Evolutionary conservation across 805 yeast genomes (phyloP).

Genomic region (Myxozyma monticola): DNA sequence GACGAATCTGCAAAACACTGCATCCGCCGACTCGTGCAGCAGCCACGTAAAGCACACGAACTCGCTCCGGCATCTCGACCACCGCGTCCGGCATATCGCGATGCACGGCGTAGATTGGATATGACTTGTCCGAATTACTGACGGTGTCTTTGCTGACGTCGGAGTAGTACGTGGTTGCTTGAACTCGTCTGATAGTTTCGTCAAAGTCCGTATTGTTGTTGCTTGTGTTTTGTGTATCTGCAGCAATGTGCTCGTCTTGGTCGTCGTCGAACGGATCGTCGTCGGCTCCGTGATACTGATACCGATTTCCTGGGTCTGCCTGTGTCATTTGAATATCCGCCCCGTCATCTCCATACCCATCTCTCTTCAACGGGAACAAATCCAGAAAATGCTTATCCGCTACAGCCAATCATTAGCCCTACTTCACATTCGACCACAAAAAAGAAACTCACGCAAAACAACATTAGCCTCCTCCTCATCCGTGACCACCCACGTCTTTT

Average conservation of each 20-base stretch:
- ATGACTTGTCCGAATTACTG: constrained; percentile 2
- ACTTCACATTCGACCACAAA: not conserved
- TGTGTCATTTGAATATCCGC: constrained; percentile 3
- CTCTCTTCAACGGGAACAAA: constrained; percentile 15
- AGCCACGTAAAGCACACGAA: constrained; percentile 14
- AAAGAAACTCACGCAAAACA: constrained; percentile 6
- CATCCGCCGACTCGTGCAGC: constrained; percentile 18
- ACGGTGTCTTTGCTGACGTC: no score
- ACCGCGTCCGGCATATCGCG: constrained; percentile 14
- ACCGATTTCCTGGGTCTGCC: not conserved
- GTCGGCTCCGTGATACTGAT: not conserved
- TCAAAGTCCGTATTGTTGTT: not conserved
- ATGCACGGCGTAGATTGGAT: constrained; percentile 7
- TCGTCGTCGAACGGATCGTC: not conserved
- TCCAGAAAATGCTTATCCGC: constrained; percentile 17
- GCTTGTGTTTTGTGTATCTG: not conserved
- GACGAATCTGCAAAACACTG: constrained; percentile 11
- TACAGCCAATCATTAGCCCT: not conserved
- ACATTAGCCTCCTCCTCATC: constrained; percentile 19
- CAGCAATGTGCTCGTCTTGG: not conserved
- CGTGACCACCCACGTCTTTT: constrained; percentile 13
- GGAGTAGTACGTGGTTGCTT: not conserved
- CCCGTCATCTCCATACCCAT: not conserved
- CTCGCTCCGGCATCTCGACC: constrained; percentile 2
- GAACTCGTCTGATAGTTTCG: not conserved